Conservation (phyloP, 1,284 basidiomycete species). For the Cutaneotrichosporon sp. region DNA sequence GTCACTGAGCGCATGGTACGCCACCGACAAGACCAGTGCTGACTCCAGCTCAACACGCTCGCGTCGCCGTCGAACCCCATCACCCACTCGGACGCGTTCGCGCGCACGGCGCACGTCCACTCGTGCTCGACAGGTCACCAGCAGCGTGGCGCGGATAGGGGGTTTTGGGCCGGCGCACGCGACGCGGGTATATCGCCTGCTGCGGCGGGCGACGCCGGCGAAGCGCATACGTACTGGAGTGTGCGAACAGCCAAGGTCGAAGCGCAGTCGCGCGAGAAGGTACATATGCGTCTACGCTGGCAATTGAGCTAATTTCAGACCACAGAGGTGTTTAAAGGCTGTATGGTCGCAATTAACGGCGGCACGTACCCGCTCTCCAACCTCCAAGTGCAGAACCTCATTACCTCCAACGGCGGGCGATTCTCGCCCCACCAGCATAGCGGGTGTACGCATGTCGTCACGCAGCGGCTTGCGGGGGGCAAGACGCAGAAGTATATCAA, state of each 20-base stretch:
- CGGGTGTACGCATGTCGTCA: constrained; percentile 44
- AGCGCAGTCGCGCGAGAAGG: constrained; percentile 34
- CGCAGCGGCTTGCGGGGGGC: constrained; percentile 38
- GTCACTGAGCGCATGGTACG: constrained; percentile 35
- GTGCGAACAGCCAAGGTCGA: constrained; percentile 39
- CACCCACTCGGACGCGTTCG: constrained; percentile 39
- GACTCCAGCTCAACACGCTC: constrained; percentile 29
- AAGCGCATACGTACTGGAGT: constrained; percentile 39
- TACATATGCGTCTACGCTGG: no score
- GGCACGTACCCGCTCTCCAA: constrained; percentile 45
- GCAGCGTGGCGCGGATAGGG: constrained; percentile 36
- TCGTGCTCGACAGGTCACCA: constrained; percentile 44
- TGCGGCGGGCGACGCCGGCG: constrained; percentile 16
- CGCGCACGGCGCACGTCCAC: constrained; percentile 39
- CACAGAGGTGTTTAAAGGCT: constrained; percentile 18
- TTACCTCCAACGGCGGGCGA: constrained; percentile 43
- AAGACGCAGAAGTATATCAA: constrained; percentile 48
- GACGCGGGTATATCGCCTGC: not conserved
- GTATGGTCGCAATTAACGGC: constrained; percentile 47
- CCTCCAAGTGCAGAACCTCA: constrained; percentile 46
- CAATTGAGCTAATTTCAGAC: not conserved
- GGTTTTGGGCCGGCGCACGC: constrained; percentile 15
- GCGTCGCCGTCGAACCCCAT: constrained; percentile 36
- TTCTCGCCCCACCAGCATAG: constrained; percentile 33
- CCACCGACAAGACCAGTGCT: not conserved